Evolutionary conservation across 495 filamentous ascomycete genomes (phyloP).

Genomic region (Aspergillus diversus): DNA sequence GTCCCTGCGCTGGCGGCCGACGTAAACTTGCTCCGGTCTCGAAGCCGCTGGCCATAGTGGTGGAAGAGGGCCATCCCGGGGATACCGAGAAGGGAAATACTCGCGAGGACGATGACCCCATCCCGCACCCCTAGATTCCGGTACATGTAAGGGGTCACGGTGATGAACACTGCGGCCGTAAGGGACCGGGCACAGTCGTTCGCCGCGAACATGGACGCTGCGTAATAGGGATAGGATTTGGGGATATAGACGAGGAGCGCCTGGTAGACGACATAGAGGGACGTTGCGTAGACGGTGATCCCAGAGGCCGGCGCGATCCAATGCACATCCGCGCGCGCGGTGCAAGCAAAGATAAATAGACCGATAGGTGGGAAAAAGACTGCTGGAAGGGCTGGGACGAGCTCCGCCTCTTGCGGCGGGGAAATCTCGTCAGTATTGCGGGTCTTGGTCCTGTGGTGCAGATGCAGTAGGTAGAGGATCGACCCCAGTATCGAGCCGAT

Average conservation of each 20-base stretch:
- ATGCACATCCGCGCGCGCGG: slow-evolving; percentile 26
- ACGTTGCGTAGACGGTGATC: slow-evolving; percentile 49
- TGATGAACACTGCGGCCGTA: not conserved
- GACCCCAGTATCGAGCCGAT: slow-evolving; percentile 28
- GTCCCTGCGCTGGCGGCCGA: too few relatives aligned
- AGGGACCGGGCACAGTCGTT: slow-evolving; percentile 50
- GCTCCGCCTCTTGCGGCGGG: slow-evolving; percentile 34
- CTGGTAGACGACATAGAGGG: slow-evolving; percentile 52
- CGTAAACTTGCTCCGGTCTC: too few relatives aligned
- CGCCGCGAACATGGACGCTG: slow-evolving; percentile 54
- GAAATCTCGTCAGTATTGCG: slow-evolving; percentile 28
- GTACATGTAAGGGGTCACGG: not conserved
- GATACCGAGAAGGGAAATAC: not conserved
- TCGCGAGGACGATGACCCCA: not conserved
- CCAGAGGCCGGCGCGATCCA: slow-evolving; percentile 61
- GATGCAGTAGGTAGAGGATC: slow-evolving; percentile 42
- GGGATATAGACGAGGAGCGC: slow-evolving; percentile 60
- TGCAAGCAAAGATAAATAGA: slow-evolving; percentile 56
- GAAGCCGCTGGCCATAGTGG: too few relatives aligned
- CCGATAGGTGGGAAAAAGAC: slow-evolving; percentile 52
- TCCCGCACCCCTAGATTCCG: not conserved
- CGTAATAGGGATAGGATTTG: slow-evolving; percentile 59
- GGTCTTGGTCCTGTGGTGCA: slow-evolving; percentile 2
- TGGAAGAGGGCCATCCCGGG: too few relatives aligned
- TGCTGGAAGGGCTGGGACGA: slow-evolving; percentile 49